phyloP scores from a whole-genome alignment of 805 yeast species.

The Myxozyma melibiosi region DNA sequence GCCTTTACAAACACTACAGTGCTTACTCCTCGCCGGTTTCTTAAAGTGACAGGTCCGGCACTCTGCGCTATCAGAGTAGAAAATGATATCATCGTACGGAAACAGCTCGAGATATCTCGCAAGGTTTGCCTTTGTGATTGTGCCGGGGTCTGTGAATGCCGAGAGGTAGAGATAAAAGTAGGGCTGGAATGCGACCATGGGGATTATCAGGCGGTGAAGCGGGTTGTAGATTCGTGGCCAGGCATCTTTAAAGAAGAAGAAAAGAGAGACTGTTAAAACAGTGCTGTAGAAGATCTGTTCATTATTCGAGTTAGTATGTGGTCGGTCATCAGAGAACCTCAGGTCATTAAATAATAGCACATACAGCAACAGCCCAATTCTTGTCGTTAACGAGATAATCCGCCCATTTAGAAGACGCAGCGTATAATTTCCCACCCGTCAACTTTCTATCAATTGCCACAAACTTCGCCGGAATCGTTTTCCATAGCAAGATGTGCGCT shows the following conservation, averaged over 20 bases:
- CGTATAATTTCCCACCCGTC: constrained; percentile 29
- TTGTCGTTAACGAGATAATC: constrained; percentile 33
- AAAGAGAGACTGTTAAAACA: constrained; percentile 26
- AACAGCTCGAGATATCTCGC: constrained; percentile 37
- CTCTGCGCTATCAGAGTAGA: constrained; percentile 46
- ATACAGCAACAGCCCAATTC: constrained; percentile 35
- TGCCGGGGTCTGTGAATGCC: constrained; percentile 46
- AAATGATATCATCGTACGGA: constrained; percentile 56
- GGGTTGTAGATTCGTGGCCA: constrained; percentile 24
- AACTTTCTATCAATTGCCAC: constrained; percentile 24
- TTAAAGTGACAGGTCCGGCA: constrained; percentile 53
- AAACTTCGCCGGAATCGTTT: constrained; percentile 26
- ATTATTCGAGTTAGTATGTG: neutral
- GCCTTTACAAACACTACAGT: constrained; percentile 54
- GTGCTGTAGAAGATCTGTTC: constrained; percentile 23
- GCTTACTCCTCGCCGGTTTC: constrained; percentile 65
- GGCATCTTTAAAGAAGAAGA: constrained; percentile 29
- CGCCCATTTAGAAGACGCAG: neutral
- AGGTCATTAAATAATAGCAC: neutral
- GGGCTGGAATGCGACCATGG: constrained; percentile 36
- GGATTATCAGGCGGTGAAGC: constrained; percentile 26
- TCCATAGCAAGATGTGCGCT: constrained; percentile 33
- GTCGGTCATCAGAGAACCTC: no score
- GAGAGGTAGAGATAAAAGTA: constrained; percentile 37
- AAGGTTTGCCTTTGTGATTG: constrained; percentile 39